Evolutionary conservation across 371 early-diverging fungal species (phyloP).

Genomic region (Mortierella sp.): DNA sequence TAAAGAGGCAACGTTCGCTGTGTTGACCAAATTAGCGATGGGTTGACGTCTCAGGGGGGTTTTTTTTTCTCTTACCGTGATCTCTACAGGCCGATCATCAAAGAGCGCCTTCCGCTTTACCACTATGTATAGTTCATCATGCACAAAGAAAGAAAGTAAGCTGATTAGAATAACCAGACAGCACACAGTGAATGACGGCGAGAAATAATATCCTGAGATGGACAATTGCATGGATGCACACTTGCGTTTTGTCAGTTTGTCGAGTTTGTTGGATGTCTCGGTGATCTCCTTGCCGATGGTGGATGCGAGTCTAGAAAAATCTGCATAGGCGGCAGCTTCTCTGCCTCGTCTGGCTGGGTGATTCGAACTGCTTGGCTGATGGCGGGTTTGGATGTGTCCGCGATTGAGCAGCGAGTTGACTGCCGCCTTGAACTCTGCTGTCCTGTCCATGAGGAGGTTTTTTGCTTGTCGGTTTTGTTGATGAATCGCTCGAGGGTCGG

Average conservation of each 20-base stretch:
- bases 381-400: slow-evolving; percentile 24
- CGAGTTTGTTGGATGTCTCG: slow-evolving; percentile 72
- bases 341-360: slow-evolving; percentile 30
- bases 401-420: slow-evolving; percentile 47
- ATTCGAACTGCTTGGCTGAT: slow-evolving; percentile 15
- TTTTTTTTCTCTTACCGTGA: slow-evolving; percentile 64
- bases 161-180: not conserved
- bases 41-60: not conserved
- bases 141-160: slow-evolving; percentile 7
- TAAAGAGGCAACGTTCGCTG: not conserved
- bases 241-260: slow-evolving; percentile 78
- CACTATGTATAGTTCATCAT: no score
- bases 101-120: slow-evolving; percentile 80
- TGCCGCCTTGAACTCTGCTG: slow-evolving; percentile 57
- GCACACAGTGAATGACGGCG: not conserved
- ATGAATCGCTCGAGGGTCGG: not conserved
- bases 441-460: slow-evolving; percentile 47
- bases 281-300: slow-evolving; percentile 76
- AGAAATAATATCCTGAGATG: not conserved
- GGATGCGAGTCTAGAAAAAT: slow-evolving; percentile 75
- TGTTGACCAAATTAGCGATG: not conserved
- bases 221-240: not conserved
- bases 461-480: not conserved
- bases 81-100: slow-evolving; percentile 83
- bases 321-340: slow-evolving; percentile 49